Percentiles rank a stretch among this genome's conserved stretches.
phyloP scores from a whole-genome alignment of 2,329 filamentous ascomycete genomes.

The Sporothrix pseudoabietina region DNA sequence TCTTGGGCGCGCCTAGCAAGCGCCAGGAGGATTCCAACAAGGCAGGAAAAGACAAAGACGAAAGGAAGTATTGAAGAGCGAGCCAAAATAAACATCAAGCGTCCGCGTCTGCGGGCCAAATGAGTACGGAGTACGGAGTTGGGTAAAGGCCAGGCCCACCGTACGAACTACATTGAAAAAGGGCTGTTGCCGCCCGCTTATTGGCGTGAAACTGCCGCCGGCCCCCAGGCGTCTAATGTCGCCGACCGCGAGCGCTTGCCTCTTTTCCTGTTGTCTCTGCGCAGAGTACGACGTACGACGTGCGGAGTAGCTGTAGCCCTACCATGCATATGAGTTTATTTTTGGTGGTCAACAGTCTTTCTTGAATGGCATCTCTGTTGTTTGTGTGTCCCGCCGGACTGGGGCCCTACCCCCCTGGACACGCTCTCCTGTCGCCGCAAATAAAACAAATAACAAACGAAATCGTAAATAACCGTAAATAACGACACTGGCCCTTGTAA shows the following conservation, averaged over 20 bases:
- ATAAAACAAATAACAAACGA: neutral
- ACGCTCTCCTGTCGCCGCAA: neutral
- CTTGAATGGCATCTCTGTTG: neutral
- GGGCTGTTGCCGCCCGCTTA: neutral
- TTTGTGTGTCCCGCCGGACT: neutral
- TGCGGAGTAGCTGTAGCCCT: neutral
- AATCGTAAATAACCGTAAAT: neutral
- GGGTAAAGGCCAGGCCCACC: neutral
- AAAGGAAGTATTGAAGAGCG: neutral
- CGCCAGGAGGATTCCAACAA: neutral
- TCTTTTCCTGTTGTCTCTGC: neutral
- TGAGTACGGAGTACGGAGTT: neutral
- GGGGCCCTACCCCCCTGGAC: neutral
- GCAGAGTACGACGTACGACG: no score
- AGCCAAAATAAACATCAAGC: neutral
- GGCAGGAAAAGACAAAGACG: neutral
- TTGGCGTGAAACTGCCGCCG: constrained; percentile 9
- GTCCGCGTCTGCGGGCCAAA: neutral
- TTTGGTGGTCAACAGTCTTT: neutral
- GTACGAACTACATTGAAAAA: no score
- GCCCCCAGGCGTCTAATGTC: neutral
- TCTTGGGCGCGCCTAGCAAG: constrained; percentile 22
- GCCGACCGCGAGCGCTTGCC: neutral
- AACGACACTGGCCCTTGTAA: neutral
- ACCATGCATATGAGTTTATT: neutral